A percentile compares a stretch with the other conserved stretches of the same genome.
Conservation (phyloP, 108 stramenopile species). For the Cyclotella distinguenda region DNA sequence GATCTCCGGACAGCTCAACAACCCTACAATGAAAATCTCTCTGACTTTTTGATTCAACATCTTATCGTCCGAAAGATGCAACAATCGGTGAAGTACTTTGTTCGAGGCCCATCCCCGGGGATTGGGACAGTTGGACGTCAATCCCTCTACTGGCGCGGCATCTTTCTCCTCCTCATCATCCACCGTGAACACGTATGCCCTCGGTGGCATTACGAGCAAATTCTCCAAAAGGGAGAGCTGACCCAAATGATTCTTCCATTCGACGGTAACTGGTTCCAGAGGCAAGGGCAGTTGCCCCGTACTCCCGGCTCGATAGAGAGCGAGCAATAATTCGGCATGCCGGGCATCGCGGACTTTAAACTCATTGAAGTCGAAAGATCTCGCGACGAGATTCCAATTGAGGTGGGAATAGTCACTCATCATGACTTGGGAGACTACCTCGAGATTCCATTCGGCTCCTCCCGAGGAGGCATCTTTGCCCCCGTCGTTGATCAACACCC, state of each 20-base stretch:
- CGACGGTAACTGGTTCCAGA: slow-evolving; percentile 54
- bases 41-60: slow-evolving; percentile 66
- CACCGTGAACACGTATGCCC: slow-evolving; percentile 67
- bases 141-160: slow-evolving; percentile 55
- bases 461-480: slow-evolving; percentile 14
- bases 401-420: slow-evolving; percentile 73
- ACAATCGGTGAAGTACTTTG: slow-evolving; percentile 67
- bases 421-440: slow-evolving; percentile 81
- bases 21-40: slow-evolving; percentile 73
- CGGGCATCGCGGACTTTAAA: slow-evolving; percentile 74
- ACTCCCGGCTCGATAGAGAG: slow-evolving; percentile 77
- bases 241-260: slow-evolving; percentile 79
- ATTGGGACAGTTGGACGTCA: slow-evolving; percentile 45
- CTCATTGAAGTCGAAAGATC: slow-evolving; percentile 80
- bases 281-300: slow-evolving; percentile 51
- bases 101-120: slow-evolving; percentile 74
- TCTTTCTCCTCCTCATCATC: slow-evolving; percentile 70
- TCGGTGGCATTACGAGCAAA: slow-evolving; percentile 60
- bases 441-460: slow-evolving; percentile 79
- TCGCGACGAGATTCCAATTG: slow-evolving; percentile 83
- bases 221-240: slow-evolving; percentile 80
- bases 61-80: slow-evolving; percentile 76
- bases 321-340: slow-evolving; percentile 71
- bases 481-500: slow-evolving; percentile 23
- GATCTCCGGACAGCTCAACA: slow-evolving; percentile 75